Percentiles rank a stretch among this genome's conserved stretches.
Conservation (phyloP, 2,329 filamentous ascomycete species). For the Gaeumannomyces tritici region DNA sequence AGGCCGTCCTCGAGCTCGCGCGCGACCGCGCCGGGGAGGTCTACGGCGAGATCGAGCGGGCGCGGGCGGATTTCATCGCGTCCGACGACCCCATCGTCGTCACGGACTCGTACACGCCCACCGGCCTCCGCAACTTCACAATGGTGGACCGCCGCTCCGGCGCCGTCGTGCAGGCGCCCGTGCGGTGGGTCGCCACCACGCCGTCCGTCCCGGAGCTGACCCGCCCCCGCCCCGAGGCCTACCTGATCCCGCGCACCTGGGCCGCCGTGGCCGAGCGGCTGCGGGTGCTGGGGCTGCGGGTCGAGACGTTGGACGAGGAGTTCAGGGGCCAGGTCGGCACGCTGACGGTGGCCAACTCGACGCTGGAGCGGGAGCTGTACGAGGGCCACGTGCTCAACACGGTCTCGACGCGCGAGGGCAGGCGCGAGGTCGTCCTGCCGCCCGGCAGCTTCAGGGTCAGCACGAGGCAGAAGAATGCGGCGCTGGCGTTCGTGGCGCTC, state of each 20-base stretch:
- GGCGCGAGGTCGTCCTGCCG: background rate
- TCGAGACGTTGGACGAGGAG: background rate
- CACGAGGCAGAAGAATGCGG: slow-evolving; percentile 4
- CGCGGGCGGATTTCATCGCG: background rate
- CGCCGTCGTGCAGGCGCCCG: background rate
- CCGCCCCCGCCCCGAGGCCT: background rate
- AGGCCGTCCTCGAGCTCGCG: slow-evolving; percentile 1
- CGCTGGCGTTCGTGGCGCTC: slow-evolving; percentile 2
- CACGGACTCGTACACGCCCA: background rate
- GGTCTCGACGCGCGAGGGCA: background rate
- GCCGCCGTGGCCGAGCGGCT: background rate
- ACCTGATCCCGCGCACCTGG: slow-evolving; percentile 2
- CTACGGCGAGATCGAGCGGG: background rate
- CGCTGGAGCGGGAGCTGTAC: background rate
- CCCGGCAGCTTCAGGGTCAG: background rate
- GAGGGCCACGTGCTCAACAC: slow-evolving; percentile 2
- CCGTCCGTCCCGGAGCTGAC: background rate
- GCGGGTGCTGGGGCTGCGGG: background rate
- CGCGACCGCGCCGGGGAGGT: background rate
- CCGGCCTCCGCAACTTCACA: background rate
- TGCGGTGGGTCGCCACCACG: background rate
- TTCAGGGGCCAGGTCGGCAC: background rate
- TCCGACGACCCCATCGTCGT: background rate
- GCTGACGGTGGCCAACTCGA: background rate
- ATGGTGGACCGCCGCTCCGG: background rate